A percentile compares a stretch with the other conserved stretches of the same genome.
Conservation (phyloP, 176 grass and related monocot genomes). For the Aegilops bicornis region DNA sequence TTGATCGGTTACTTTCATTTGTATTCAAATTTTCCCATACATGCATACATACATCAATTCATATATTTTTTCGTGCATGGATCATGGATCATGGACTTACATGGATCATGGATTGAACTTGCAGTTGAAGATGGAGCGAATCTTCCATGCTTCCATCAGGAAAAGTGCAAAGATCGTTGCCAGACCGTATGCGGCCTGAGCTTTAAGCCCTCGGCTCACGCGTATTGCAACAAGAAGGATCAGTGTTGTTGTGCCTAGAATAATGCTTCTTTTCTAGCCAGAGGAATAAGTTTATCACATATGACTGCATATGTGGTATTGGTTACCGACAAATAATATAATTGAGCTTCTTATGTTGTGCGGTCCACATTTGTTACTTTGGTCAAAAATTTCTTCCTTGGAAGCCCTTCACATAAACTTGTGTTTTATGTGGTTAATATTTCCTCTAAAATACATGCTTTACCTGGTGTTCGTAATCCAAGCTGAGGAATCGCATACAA, state of each 20-base stretch:
- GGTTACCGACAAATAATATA: background rate
- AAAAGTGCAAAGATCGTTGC: background rate
- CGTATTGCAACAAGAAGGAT: background rate
- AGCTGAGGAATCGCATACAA: too few relatives aligned
- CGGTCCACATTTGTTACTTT: background rate
- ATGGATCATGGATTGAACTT: background rate
- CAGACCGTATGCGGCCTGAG: background rate
- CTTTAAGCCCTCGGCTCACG: background rate
- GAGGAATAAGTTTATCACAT: background rate
- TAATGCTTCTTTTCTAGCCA: background rate
- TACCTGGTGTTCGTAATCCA: too few relatives aligned
- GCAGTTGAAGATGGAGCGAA: background rate
- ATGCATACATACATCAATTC: background rate
- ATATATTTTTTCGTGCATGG: background rate
- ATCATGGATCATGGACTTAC: background rate
- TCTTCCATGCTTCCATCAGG: background rate
- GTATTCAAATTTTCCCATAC: background rate
- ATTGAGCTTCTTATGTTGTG: background rate
- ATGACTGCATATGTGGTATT: background rate
- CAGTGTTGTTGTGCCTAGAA: background rate
- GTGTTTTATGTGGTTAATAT: too few relatives aligned
- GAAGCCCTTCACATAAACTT: too few relatives aligned
- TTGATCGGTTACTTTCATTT: background rate
- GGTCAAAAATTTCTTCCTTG: background rate
- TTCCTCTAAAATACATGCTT: too few relatives aligned